Base-by-base conservation (phyloP, 306 rosid genomes). In the Glycyrrhiza uralensis region DNA sequence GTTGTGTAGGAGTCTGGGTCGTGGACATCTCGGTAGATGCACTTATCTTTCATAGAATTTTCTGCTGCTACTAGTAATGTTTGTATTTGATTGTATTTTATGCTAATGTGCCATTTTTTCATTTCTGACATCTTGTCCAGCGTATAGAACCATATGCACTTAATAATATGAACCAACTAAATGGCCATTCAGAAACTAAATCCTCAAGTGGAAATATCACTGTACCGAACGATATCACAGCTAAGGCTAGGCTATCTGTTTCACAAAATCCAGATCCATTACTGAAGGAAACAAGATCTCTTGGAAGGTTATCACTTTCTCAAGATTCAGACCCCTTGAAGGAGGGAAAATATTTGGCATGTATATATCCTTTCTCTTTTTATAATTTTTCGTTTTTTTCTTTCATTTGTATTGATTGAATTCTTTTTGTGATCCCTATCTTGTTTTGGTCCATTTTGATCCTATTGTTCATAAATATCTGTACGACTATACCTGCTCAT, bases 1-100 rank as follows among this genome's bases (percentile, higher is more conserved):
- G 93, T 68, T 94, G 99, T 74, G 99, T 94, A 61, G 99, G 99
- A 76, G 97, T 94, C 71, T 94, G 99, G 99, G 99, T 94, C 70
- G 99, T 94, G 35, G 99, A 94, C 82, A 94, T 91, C 74, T 77
- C 91, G 97, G 99, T 94, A 91, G 46, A 56, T 46, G 67, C 70
- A 77, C 72, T 61, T 75, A 19, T 76, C 19, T 65, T 28, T 42
- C 17, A 49, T 19, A 32, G 26, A 67, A 29, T 18, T 17, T 55
- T 75, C 46, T 22, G 24, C 22, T 60, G 18, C 79, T 76, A 66
- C 52, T 50, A 50, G 22, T 55, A 61, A 75, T 54, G 26, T 68
- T 75, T 65, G 52, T 77, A 68, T 55, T 61, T 56, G 49, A 49
- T 45, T 32, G 50, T 39, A 44, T 76, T 71, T 77, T 13, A 67